Percentiles rank a stretch among this genome's conserved stretches.
Conservation (phyloP, 176 grass and related monocot species). For the Zoysia pacifica region DNA sequence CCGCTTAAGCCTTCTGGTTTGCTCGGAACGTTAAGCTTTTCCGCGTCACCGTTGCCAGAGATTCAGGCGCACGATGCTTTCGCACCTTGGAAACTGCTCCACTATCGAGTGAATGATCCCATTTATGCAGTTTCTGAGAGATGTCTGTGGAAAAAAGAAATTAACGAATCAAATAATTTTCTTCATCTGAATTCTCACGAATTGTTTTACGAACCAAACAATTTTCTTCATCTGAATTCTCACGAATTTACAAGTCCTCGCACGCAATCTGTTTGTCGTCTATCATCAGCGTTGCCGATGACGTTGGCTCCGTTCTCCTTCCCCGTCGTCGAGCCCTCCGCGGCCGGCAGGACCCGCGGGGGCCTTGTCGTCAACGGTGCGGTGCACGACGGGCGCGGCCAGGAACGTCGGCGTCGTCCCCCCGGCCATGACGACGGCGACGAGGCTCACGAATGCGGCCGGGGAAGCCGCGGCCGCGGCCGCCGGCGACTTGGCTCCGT, state of each 20-base stretch:
- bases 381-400: conserved; percentile 47
- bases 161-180: neutral
- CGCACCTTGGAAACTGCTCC: neutral
- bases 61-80: neutral
- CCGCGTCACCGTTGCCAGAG: neutral
- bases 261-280: neutral
- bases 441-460: conserved; percentile 13
- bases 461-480: neutral
- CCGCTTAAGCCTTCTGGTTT: neutral
- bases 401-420: conserved; percentile 59
- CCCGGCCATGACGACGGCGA: conserved; percentile 78
- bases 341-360: neutral
- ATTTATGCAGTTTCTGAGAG: neutral
- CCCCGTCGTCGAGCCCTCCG: conserved; percentile 3
- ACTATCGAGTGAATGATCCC: neutral
- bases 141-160: too few relatives aligned
- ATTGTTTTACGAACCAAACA: neutral
- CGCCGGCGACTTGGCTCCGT: conserved; percentile 18
- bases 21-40: neutral
- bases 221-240: conserved; percentile 11
- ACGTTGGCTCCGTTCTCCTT: neutral
- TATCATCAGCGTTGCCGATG: neutral
- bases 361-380: neutral
- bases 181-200: neutral
- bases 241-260: neutral